Conservation (phyloP, 768 basidiomycete species). For the Strobilomyces dryophilus region DNA sequence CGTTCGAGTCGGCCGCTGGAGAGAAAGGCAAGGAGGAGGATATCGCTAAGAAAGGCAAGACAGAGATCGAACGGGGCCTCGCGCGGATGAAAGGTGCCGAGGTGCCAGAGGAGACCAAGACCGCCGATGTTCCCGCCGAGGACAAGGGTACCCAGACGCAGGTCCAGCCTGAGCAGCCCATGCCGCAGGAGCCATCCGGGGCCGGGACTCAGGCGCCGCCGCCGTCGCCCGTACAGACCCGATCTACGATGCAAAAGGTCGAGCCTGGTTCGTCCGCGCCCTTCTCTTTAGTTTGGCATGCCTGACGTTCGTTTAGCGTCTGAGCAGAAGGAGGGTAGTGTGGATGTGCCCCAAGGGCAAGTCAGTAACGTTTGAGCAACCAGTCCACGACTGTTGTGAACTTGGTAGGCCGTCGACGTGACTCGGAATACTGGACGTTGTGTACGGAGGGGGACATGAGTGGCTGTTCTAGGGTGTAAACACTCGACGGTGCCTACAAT, state of each 20-base stretch:
- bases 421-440: not conserved
- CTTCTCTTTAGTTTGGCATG: not conserved
- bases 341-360: conserved; percentile 3
- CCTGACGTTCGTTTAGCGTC: not conserved
- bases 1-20: conserved; percentile 33
- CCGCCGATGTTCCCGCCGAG: not conserved
- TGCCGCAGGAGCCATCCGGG: not conserved
- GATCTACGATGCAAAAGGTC: too few relatives aligned
- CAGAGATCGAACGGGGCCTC: conserved; percentile 39
- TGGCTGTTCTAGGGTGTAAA: too few relatives aligned
- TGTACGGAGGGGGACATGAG: too few relatives aligned
- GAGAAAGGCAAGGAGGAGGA: conserved; percentile 33
- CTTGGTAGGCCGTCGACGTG: not conserved
- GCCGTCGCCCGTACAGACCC: not conserved
- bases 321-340: not conserved
- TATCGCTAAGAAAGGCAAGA: conserved; percentile 34
- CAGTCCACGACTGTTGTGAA: too few relatives aligned
- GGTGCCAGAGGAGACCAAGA: too few relatives aligned
- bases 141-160: not conserved
- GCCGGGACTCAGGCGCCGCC: not conserved
- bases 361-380: conserved; percentile 1
- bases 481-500: too few relatives aligned
- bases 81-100: conserved; percentile 24
- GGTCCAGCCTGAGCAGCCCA: not conserved
- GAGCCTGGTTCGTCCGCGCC: conserved; percentile 3